phyloP scores from a whole-genome alignment of 75 land plant genomes.

The Sequoia sempervirens region DNA sequence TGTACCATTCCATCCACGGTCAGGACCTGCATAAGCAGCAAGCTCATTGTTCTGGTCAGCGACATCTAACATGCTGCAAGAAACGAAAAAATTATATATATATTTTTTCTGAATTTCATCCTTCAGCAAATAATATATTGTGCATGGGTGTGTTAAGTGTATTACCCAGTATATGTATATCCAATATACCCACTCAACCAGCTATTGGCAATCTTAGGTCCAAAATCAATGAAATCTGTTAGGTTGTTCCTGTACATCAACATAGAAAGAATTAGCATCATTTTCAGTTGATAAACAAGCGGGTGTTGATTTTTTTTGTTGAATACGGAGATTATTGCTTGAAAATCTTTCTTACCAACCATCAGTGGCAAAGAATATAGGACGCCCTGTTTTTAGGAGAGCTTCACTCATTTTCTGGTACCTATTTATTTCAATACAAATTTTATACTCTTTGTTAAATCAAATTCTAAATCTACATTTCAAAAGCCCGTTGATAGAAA shows the following conservation, averaged over 20 bases:
- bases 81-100: neutral
- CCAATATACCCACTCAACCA: conserved; percentile 77
- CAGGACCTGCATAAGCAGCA: conserved; percentile 62
- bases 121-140: neutral
- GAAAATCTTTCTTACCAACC: conserved; percentile 55
- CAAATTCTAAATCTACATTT: neutral
- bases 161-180: conserved; percentile 69
- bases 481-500: neutral
- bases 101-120: neutral
- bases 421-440: conserved; percentile 19
- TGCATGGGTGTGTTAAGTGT: neutral
- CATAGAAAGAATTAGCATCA: neutral
- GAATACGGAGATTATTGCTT: neutral
- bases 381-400: conserved; percentile 52
- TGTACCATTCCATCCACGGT: conserved; percentile 65
- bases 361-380: conserved; percentile 73
- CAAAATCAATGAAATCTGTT: conserved; percentile 15
- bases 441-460: neutral
- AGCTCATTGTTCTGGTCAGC: conserved; percentile 53
- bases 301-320: neutral
- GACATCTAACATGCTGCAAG: conserved; percentile 26
- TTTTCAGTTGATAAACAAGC: neutral
- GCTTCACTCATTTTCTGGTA: conserved; percentile 75
- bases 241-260: neutral
- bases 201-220: conserved; percentile 54